Conservation (phyloP, 441 rosid genomes). For the Cnidoscolus chayamansa region DNA sequence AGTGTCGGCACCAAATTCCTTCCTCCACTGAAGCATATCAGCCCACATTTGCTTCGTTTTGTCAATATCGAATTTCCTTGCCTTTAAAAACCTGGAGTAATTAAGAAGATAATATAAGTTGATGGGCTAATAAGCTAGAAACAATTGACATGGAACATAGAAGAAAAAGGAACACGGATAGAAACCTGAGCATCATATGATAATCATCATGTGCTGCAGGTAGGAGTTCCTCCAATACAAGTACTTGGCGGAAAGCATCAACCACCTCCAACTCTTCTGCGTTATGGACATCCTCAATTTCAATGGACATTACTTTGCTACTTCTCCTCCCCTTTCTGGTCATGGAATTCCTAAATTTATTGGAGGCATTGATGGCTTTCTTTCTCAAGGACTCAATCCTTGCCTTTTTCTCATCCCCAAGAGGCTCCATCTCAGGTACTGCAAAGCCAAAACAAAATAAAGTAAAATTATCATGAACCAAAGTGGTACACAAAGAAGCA, state of each 20-base stretch:
- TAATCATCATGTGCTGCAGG: constrained; percentile 76
- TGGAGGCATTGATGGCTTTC: constrained; percentile 58
- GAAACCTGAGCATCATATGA: constrained; percentile 73
- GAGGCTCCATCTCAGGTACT: constrained; percentile 34
- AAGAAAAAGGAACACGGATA: not conserved
- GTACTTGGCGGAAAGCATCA: constrained; percentile 70
- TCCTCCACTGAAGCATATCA: constrained; percentile 80
- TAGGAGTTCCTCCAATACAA: constrained; percentile 61
- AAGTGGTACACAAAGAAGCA: not conserved
- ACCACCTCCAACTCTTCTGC: constrained; percentile 69
- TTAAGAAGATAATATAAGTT: constrained; percentile 13
- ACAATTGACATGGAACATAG: not conserved
- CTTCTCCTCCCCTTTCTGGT: constrained; percentile 61
- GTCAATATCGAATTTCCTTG: constrained; percentile 77
- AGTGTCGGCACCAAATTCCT: constrained; percentile 67
- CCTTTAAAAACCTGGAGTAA: constrained; percentile 62
- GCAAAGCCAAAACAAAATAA: constrained; percentile 13
- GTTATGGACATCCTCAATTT: constrained; percentile 70
- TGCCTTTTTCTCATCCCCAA: constrained; percentile 48
- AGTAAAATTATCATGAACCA: not conserved
- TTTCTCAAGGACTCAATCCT: constrained; percentile 61
- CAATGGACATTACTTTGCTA: constrained; percentile 62
- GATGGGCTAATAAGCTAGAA: constrained; percentile 2
- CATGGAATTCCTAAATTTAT: constrained; percentile 63
- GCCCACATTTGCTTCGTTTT: constrained; percentile 89